phyloP scores from a whole-genome alignment of 768 basidiomycete species.

The Obba rivulosa region DNA sequence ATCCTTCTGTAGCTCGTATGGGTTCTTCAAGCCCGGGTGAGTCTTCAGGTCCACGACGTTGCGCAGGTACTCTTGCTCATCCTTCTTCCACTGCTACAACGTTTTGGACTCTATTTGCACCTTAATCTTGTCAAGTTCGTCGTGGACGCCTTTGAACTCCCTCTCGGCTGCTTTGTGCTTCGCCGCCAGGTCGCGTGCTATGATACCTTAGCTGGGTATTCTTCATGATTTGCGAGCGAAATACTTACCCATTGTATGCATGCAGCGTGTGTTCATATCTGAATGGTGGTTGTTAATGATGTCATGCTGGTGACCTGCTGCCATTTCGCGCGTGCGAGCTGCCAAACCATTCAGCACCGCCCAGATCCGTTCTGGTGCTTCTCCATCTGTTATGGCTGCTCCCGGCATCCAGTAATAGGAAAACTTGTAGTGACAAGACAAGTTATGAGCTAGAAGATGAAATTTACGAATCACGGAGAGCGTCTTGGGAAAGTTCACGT shows the following conservation, averaged over 20 bases:
- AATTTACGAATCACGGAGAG: slow-evolving; percentile 10
- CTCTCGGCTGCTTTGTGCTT: too few species aligned
- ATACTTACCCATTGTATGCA: slow-evolving; percentile 9
- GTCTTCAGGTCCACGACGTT: neutral
- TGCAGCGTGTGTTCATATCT: slow-evolving; percentile 9
- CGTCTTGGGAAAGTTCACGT: neutral
- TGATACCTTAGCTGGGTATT: too few species aligned
- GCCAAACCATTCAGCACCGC: slow-evolving; percentile 4
- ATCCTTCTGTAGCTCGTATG: neutral
- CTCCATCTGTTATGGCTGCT: slow-evolving; percentile 10
- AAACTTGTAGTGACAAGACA: slow-evolving; percentile 2
- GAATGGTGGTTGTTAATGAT: slow-evolving; percentile 11
- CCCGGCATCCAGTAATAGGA: slow-evolving; percentile 11
- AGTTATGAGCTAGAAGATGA: slow-evolving; percentile 8
- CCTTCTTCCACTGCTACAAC: slow-evolving; percentile 3
- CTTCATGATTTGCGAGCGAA: too few species aligned
- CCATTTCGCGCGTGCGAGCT: slow-evolving; percentile 10
- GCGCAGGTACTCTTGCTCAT: neutral
- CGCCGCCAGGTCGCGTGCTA: too few species aligned
- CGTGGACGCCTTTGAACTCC: slow-evolving; percentile 2
- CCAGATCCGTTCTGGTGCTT: slow-evolving; percentile 14
- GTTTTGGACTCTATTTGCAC: neutral
- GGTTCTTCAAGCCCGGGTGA: slow-evolving; percentile 1
- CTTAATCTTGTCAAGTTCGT: neutral
- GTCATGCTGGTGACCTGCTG: slow-evolving; percentile 14